phyloP scores from a whole-genome alignment of 352 stramenopile species.

The Phytophthora constricta region DNA sequence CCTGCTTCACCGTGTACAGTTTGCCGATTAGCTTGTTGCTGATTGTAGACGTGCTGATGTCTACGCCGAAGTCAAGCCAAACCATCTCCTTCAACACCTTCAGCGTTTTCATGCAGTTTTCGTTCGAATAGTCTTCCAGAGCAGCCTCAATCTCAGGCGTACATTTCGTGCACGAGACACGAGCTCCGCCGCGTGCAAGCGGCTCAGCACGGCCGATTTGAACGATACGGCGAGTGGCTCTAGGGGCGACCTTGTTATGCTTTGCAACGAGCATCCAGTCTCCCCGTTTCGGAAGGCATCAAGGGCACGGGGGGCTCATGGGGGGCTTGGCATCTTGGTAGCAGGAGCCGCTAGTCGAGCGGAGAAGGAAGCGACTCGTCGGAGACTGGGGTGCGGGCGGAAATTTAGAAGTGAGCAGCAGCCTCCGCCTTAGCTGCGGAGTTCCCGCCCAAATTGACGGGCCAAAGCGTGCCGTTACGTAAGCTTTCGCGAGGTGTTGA shows the following conservation, averaged over 20 bases:
- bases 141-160: constrained; percentile 7
- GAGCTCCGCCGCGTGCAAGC: neutral
- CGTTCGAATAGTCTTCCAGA: constrained; percentile 1
- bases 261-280: constrained; percentile 2
- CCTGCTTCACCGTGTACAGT: constrained; percentile 20
- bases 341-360: too few species aligned
- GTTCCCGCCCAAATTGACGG: too few species aligned
- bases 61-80: neutral
- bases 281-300: neutral
- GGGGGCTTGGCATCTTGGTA: neutral
- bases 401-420: too few species aligned
- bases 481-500: too few species aligned
- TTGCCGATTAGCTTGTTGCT: neutral
- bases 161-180: neutral
- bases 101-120: constrained; percentile 8
- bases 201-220: neutral
- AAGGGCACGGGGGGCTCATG: neutral
- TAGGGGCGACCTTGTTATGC: neutral
- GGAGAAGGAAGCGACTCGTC: too few species aligned
- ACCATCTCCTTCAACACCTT: constrained; percentile 1
- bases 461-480: too few species aligned
- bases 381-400: too few species aligned
- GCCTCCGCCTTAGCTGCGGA: too few species aligned
- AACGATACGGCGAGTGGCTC: constrained; percentile 1
- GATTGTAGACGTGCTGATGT: neutral